A percentile compares a stretch with the other conserved stretches of the same genome.
Evolutionary conservation across 306 rosid species (phyloP).

Genomic region (Castanopsis chinensis): DNA sequence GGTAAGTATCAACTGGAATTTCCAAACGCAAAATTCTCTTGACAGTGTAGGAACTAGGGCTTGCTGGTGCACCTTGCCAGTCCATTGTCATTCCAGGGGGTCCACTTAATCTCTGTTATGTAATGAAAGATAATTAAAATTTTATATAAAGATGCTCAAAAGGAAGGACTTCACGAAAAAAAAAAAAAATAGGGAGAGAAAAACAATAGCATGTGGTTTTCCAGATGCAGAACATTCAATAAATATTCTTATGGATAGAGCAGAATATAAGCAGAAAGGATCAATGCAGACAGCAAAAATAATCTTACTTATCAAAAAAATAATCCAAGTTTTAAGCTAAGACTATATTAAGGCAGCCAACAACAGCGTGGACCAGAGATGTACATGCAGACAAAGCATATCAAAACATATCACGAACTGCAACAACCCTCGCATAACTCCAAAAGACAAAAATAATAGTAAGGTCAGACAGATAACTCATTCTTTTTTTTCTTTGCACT

Average conservation of each 20-base stretch:
- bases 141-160: neutral
- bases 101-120: constrained; percentile 71
- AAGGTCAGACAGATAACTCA: neutral
- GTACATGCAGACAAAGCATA: neutral
- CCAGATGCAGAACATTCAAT: constrained; percentile 7
- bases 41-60: constrained; percentile 91
- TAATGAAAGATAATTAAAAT: constrained; percentile 9
- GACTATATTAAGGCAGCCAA: neutral
- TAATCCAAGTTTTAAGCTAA: no score
- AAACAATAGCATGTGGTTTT: neutral
- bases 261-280: constrained; percentile 8
- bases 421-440: neutral
- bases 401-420: neutral
- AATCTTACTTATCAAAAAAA: neutral
- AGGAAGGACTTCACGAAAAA: neutral
- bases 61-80: constrained; percentile 98
- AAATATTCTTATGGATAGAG: neutral
- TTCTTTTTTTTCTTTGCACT: neutral
- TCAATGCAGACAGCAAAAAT: neutral
- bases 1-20: constrained; percentile 90
- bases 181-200: neutral
- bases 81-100: constrained; percentile 93
- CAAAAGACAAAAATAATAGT: neutral
- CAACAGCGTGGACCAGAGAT: neutral
- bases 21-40: constrained; percentile 94